Percentiles rank a stretch among this genome's conserved stretches.
Evolutionary conservation across 2,329 filamentous ascomycete genomes (phyloP).

Genomic region (Monilinia fructigena): DNA sequence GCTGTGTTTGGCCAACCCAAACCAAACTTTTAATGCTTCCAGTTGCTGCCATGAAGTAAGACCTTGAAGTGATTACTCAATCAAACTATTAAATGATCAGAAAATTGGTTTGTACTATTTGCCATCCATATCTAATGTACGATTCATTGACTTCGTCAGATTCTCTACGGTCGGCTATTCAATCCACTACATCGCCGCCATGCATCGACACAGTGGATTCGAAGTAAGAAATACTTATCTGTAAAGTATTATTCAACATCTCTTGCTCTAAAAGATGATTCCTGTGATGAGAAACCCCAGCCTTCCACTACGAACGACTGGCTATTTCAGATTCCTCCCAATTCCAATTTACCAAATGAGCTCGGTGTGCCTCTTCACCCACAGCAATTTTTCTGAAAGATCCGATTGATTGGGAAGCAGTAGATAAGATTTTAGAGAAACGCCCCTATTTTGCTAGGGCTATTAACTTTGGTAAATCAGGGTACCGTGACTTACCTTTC

Average conservation of each 20-base stretch:
- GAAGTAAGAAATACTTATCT: neutral
- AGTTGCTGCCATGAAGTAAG: neutral
- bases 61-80: neutral
- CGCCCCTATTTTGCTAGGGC: neutral
- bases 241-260: neutral
- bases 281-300: neutral
- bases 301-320: neutral
- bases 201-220: constrained; percentile 3
- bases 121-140: neutral
- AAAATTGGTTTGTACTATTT: constrained; percentile 1
- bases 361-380: neutral
- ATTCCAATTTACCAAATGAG: neutral
- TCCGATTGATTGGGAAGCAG: constrained; percentile 6
- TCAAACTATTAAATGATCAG: neutral
- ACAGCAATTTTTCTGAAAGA: neutral
- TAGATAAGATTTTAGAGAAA: neutral
- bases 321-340: neutral
- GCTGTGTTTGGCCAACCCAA: neutral
- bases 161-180: neutral
- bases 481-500: neutral
- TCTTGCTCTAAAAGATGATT: neutral
- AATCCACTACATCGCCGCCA: constrained; percentile 7
- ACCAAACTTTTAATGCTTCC: neutral
- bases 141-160: constrained; percentile 10
- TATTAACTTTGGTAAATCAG: neutral